Conservation (phyloP, 1,284 basidiomycete genomes). For the Macrocybe sp. region DNA sequence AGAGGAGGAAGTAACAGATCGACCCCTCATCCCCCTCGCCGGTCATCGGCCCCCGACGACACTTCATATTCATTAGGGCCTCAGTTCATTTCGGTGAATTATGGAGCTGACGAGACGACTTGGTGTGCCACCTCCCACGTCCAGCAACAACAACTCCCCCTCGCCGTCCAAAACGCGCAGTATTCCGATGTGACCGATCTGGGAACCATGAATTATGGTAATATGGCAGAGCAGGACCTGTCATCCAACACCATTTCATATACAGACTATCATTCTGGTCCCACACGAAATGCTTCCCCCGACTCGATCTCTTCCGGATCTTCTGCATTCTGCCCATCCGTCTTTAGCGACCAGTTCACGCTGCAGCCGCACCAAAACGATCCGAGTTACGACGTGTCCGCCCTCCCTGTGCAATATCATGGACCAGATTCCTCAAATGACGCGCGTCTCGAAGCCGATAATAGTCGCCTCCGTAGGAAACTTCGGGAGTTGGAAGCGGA, state of each 20-base stretch:
- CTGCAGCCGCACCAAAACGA: constrained; percentile 3
- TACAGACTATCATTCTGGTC: constrained; percentile 14
- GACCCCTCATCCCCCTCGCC: constrained; percentile 23
- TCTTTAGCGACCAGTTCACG: constrained; percentile 9
- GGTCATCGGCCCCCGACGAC: constrained; percentile 30
- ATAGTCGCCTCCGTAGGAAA: constrained; percentile 28
- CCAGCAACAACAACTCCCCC: constrained; percentile 14
- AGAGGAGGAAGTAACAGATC: constrained; percentile 18
- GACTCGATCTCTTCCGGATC: constrained; percentile 24
- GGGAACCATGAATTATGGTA: constrained; percentile 9
- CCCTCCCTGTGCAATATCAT: neutral
- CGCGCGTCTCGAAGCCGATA: constrained; percentile 21
- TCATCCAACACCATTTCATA: constrained; percentile 7
- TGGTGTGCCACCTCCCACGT: constrained; percentile 20
- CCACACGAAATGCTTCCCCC: constrained; percentile 22
- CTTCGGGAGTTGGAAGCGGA: constrained; percentile 36
- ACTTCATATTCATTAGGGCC: constrained; percentile 21
- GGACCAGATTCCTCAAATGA: constrained; percentile 6
- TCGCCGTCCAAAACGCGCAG: constrained; percentile 19
- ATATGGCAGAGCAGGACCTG: constrained; percentile 5
- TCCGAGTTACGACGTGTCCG: constrained; percentile 6
- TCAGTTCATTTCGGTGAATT: constrained; percentile 23
- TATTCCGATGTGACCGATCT: constrained; percentile 25
- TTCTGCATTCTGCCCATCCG: constrained; percentile 8
- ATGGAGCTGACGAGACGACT: neutral